phyloP scores from a whole-genome alignment of 495 filamentous ascomycete species.

The Hyaloscypha hepaticicola region DNA sequence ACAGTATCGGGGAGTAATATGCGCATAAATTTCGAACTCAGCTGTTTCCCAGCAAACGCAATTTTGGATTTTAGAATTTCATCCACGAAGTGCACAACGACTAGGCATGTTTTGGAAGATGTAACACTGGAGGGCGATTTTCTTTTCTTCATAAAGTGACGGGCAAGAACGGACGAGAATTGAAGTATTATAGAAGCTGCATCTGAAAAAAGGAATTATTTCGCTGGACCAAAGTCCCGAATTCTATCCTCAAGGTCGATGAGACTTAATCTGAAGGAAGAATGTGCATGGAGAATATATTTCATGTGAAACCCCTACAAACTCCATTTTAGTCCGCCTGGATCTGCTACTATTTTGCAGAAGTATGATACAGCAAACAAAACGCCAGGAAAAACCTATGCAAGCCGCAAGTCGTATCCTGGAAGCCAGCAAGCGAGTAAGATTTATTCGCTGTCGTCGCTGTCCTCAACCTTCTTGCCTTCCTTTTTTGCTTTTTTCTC shows the following conservation, averaged over 20 bases:
- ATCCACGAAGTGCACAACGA: background rate
- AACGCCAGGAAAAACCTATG: conserved; percentile 23
- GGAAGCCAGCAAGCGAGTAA: conserved; percentile 5
- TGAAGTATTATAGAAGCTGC: background rate
- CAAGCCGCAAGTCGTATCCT: conserved; percentile 1
- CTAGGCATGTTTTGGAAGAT: too few species aligned
- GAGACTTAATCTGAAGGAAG: background rate
- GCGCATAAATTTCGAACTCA: background rate
- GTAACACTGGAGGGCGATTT: too few species aligned
- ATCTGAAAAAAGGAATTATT: background rate
- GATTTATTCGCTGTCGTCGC: conserved; percentile 56
- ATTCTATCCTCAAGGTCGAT: conserved; percentile 22
- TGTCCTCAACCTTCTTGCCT: conserved; percentile 51
- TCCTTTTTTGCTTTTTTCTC: conserved; percentile 56
- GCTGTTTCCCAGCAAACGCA: too few species aligned
- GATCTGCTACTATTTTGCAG: conserved; percentile 22
- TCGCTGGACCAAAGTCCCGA: conserved; percentile 17
- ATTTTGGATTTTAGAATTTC: background rate
- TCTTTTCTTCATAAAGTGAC: too few species aligned
- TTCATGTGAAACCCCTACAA: conserved; percentile 19
- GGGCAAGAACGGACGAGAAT: background rate
- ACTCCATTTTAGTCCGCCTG: conserved; percentile 24
- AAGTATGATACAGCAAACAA: conserved; percentile 29
- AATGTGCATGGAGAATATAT: background rate
- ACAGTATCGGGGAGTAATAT: background rate